phyloP scores from a whole-genome alignment of 305 asterid genomes.

The Rubia peregrina region DNA sequence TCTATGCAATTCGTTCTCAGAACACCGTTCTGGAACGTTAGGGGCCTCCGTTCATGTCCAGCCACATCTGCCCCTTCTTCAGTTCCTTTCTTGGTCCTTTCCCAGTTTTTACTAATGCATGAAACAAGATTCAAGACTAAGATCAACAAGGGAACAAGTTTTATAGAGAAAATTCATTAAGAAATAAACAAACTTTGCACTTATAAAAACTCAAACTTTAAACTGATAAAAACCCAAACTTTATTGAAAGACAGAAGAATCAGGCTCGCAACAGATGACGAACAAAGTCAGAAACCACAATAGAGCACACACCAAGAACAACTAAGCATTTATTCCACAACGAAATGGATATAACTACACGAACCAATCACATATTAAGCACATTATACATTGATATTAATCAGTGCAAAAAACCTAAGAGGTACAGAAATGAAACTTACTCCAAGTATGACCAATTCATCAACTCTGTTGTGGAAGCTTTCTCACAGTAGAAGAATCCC shows the following conservation, averaged over 20 bases:
- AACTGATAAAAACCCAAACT: too few relatives aligned
- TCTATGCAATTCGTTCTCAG: conserved; percentile 92
- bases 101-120: conserved; percentile 4
- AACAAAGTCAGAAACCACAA: not conserved
- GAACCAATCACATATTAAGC: not conserved
- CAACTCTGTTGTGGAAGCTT: conserved; percentile 34
- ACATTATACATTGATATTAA: not conserved
- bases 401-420: not conserved
- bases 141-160: too few relatives aligned
- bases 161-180: not conserved
- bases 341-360: not conserved
- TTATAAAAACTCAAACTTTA: not conserved
- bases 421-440: conserved; percentile 19
- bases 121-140: not conserved
- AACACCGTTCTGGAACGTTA: conserved; percentile 71
- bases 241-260: too few relatives aligned
- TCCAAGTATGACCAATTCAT: conserved; percentile 17
- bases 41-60: conserved; percentile 22
- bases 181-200: not conserved
- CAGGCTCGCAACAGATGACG: too few relatives aligned
- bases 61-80: not conserved
- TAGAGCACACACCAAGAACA: too few relatives aligned
- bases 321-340: too few relatives aligned
- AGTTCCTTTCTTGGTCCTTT: conserved; percentile 31
- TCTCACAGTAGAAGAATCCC: conserved; percentile 65